phyloP scores from a whole-genome alignment of 2,329 filamentous ascomycete genomes.

The Beauveria sp. region DNA sequence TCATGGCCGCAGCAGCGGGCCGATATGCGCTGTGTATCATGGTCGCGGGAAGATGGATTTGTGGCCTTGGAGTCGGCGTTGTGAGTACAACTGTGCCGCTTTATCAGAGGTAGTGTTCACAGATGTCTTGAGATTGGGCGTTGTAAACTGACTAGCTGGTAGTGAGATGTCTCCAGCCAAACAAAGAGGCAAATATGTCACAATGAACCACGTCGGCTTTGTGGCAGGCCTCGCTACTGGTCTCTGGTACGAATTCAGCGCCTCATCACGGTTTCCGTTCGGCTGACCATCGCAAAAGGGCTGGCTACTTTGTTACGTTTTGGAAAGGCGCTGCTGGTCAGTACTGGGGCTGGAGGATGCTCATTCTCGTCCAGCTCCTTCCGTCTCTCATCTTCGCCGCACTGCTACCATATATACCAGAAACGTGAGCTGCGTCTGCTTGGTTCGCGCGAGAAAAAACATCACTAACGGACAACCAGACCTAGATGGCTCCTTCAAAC shows the following conservation, averaged over 20 bases:
- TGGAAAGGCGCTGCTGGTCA: slow-evolving; percentile 39
- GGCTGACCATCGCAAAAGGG: slow-evolving; percentile 23
- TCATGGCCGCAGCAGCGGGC: slow-evolving; percentile 38
- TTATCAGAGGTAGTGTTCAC: slow-evolving; percentile 41
- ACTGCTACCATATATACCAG: slow-evolving; percentile 45
- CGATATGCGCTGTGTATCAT: slow-evolving; percentile 37
- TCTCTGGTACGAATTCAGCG: slow-evolving; percentile 38
- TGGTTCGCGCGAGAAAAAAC: neutral
- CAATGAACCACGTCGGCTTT: slow-evolving; percentile 53
- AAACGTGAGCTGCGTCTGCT: slow-evolving; percentile 36
- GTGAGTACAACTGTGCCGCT: slow-evolving; percentile 50
- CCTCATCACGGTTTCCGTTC: too few species aligned
- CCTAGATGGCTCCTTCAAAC: slow-evolving; percentile 53
- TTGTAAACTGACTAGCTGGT: neutral
- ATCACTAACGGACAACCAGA: slow-evolving; percentile 15
- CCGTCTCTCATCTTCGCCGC: slow-evolving; percentile 41
- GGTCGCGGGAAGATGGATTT: slow-evolving; percentile 42
- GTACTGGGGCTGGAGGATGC: slow-evolving; percentile 45
- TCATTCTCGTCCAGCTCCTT: slow-evolving; percentile 43
- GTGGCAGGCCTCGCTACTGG: slow-evolving; percentile 45
- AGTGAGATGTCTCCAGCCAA: slow-evolving; percentile 49
- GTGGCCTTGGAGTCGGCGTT: slow-evolving; percentile 45
- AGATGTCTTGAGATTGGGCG: neutral
- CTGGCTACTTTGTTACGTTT: slow-evolving; percentile 48
- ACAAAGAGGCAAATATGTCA: slow-evolving; percentile 47